Conservation (phyloP, 2,329 filamentous ascomycete genomes). For the Penicillium sp. region DNA sequence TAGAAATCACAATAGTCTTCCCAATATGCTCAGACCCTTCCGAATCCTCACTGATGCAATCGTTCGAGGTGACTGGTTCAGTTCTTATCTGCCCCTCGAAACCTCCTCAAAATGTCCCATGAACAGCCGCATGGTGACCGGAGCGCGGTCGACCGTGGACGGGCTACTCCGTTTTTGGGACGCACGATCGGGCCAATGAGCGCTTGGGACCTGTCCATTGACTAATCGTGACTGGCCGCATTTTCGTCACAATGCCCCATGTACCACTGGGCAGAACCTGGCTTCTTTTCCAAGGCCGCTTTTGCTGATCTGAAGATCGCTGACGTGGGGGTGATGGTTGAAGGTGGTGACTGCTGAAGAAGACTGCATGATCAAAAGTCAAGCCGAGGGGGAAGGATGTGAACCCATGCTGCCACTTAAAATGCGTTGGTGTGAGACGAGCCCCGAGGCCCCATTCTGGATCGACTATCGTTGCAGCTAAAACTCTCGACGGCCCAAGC, state of each 20-base stretch:
- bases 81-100: neutral
- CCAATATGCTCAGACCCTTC: neutral
- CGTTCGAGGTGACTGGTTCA: neutral
- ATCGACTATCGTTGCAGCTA: neutral
- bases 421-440: conserved; percentile 2
- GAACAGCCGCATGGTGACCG: conserved; percentile 12
- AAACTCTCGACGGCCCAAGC: neutral
- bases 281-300: conserved; percentile 13
- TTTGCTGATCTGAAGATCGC: conserved; percentile 33
- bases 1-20: neutral
- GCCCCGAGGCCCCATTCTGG: neutral
- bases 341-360: conserved; percentile 1
- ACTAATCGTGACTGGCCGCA: conserved; percentile 14
- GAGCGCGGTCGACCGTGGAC: conserved; percentile 15
- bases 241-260: conserved; percentile 17
- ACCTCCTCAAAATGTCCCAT: conserved; percentile 1
- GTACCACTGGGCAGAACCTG: conserved; percentile 10
- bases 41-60: neutral
- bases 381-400: neutral
- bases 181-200: conserved; percentile 11
- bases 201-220: neutral
- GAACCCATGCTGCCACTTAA: neutral
- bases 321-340: conserved; percentile 30
- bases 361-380: neutral
- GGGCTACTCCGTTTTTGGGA: conserved; percentile 18